These are phyloP conservation scores for Pyrenochaeta sp. DNA, from an alignment of 2,329 filamentous ascomycete genomes.

Conservation along the genomic window DNA sequence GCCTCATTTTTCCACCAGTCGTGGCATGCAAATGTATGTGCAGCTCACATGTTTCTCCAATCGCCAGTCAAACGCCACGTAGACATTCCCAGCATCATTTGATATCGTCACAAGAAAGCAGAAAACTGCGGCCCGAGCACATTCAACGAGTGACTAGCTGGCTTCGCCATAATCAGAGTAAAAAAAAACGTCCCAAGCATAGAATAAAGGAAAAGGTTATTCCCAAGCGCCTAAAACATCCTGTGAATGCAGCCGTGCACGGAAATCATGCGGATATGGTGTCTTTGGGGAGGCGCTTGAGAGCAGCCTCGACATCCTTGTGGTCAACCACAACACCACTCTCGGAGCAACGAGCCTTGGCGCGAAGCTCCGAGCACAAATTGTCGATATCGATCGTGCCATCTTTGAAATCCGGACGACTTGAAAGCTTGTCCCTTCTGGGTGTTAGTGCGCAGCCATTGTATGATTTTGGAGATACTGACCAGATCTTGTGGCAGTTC, in stretches of 20 bases:
- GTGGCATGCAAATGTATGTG: no score
- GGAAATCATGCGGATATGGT: conserved; percentile 8
- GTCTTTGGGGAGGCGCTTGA: conserved; percentile 54
- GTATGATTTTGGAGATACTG: conserved; percentile 49
- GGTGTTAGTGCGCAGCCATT: conserved; percentile 39
- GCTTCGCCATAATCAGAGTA: background rate
- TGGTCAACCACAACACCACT: conserved; percentile 88
- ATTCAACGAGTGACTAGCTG: conserved; percentile 10
- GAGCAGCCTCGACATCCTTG: conserved; percentile 77
- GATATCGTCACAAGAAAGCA: background rate
- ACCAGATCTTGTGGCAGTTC: conserved; percentile 94
- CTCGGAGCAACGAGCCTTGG: conserved; percentile 95
- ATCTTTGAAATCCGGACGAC: conserved; percentile 83
- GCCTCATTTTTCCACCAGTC: no score
- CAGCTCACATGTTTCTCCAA: no score
- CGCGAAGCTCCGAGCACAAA: conserved; percentile 88
- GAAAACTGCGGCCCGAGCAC: background rate
- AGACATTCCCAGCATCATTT: no score
- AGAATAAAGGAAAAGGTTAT: background rate
- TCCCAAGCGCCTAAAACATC: conserved; percentile 3
- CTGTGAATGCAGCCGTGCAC: conserved; percentile 6
- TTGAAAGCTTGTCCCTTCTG: conserved; percentile 85
- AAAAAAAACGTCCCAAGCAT: conserved; percentile 1
- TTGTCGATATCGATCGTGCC: conserved; percentile 94
- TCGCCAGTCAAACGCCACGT: no score